Evolutionary conservation across 2,329 filamentous ascomycete species (phyloP).

Genomic region (Diaporthe ampelina): DNA sequence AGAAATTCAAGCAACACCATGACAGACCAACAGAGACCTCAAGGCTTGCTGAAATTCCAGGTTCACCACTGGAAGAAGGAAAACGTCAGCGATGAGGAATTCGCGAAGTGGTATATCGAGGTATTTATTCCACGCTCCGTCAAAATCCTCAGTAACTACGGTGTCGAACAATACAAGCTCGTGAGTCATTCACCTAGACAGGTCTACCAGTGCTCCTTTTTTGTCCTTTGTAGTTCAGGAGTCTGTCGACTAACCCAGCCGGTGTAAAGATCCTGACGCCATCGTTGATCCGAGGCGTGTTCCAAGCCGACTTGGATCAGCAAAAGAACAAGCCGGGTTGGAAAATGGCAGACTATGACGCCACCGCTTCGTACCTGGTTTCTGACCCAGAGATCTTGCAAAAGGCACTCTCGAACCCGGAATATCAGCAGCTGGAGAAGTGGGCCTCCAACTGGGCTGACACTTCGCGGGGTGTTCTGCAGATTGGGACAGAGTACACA

Average conservation of each 20-base stretch:
- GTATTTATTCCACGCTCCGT: neutral
- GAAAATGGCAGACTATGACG: neutral
- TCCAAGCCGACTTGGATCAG: neutral
- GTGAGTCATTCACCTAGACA: neutral
- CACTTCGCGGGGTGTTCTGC: neutral
- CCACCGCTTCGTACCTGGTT: neutral
- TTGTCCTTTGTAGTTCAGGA: too few relatives aligned
- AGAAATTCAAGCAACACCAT: neutral
- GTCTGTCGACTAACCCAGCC: too few relatives aligned
- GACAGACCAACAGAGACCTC: neutral
- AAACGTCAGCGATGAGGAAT: neutral
- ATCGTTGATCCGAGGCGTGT: neutral
- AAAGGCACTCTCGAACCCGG: neutral
- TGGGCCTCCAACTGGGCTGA: neutral
- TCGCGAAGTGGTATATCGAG: neutral
- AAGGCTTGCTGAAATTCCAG: neutral
- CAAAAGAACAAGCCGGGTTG: neutral
- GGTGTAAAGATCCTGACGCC: neutral
- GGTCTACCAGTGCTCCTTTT: too few relatives aligned
- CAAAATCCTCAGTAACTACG: neutral
- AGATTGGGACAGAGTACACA: neutral
- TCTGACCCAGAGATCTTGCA: neutral
- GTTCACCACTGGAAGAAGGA: neutral
- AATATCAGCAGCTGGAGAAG: neutral
- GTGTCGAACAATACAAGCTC: neutral